Percentiles rank a stretch among this genome's conserved stretches.
phyloP scores from a whole-genome alignment of 176 grass and related monocot genomes.

The Paspalum vaginatum region DNA sequence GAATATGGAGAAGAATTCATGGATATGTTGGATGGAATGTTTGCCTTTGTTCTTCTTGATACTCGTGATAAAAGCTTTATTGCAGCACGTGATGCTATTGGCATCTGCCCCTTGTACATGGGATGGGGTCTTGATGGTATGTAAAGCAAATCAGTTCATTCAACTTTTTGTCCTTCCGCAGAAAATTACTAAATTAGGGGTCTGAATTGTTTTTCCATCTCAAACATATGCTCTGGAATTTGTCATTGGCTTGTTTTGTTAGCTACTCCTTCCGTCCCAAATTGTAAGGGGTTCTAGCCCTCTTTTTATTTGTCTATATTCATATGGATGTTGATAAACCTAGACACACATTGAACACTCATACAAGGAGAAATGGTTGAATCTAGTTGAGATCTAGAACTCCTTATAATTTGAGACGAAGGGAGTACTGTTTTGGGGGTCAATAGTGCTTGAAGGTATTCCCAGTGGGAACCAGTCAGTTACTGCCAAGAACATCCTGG shows the following conservation, averaged over 20 bases:
- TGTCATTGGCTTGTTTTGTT: conserved; percentile 31
- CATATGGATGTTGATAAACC: too few relatives aligned
- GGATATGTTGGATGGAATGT: conserved; percentile 98
- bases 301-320: too few relatives aligned
- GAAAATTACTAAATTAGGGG: neutral
- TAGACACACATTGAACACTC: too few relatives aligned
- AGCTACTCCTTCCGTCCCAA: too few relatives aligned
- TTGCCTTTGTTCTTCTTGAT: conserved; percentile 97
- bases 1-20: conserved; percentile 95
- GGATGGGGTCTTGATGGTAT: conserved; percentile 99
- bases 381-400: too few relatives aligned
- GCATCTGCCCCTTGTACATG: conserved; percentile 95
- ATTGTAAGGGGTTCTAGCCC: too few relatives aligned
- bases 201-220: neutral
- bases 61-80: conserved; percentile 95
- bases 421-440: neutral
- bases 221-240: conserved; percentile 5
- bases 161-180: neutral
- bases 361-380: too few relatives aligned
- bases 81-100: conserved; percentile 95
- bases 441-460: neutral
- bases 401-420: too few relatives aligned
- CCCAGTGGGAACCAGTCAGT: neutral
- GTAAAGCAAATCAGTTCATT: conserved; percentile 24
- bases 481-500: neutral